Base-by-base conservation (phyloP, 2,329 filamentous ascomycete genomes). In the Annulohypoxylon truncatum region DNA sequence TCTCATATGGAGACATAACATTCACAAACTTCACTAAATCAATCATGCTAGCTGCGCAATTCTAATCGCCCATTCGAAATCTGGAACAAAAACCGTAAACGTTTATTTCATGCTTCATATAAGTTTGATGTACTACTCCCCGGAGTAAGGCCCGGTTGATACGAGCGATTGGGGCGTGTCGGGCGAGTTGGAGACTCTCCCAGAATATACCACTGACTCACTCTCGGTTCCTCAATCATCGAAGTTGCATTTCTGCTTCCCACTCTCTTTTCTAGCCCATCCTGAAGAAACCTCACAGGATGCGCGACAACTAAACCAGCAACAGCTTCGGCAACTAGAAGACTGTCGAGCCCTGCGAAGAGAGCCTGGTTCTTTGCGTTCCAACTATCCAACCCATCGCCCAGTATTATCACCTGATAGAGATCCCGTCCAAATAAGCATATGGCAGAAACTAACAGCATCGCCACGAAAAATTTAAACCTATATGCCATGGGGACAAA, bases 311-410 rank as follows among this genome's bases (percentile, higher is more conserved):
- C 70, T 10, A 78, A 60, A 8, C 71, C 71, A 13, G 75, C 61
- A 9, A 77, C 63, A 2, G 75, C 74, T 48, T 74, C 72, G 4
- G 71, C 72, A 7, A 77, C 70, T 33, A 76, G 68, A 20, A 76
- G 65, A 18, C 74, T 73, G n/a, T 78, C 76, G 4, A 77, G 68
- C 0, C 70, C 71, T 8, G 74, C 61, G 44, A 77, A 78, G 4
- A 76, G 52, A 15, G 70, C 65, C 33, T 76, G 73, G 44, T 70
- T 71, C 29, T 66, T 70, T 15, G 71, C 75, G 9, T 71, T 66
- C 18, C 61, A 55, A 6, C 75, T 73, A 1, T 69, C 64, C n/a
- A 77, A 55, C 0, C 75, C 75, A 20, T 64, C 63, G 15, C 61
- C 71, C n/a, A 75, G 63, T 6, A 75, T 61, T 24, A 75, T 70